These are phyloP conservation scores for Lipomyces yamadae DNA, from an alignment of 805 yeast species.

Conservation along the genomic window DNA sequence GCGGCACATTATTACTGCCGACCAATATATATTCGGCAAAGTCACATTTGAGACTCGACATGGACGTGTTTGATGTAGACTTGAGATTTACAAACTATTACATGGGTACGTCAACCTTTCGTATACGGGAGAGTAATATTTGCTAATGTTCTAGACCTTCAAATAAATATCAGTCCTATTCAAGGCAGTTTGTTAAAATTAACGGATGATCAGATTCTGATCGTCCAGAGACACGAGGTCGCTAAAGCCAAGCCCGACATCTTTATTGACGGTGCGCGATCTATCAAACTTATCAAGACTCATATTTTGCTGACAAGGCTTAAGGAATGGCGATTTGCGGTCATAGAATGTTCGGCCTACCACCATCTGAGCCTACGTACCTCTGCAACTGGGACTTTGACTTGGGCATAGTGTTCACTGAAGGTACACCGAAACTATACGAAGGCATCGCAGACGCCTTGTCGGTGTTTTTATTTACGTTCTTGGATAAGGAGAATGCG, in stretches of 20 bases:
- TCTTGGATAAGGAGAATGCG: conserved; percentile 75
- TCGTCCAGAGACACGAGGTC: conserved; percentile 37
- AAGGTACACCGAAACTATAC: conserved; percentile 56
- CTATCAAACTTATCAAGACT: neutral
- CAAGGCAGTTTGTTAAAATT: conserved; percentile 38
- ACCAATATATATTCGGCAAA: conserved; percentile 67
- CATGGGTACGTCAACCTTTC: conserved; percentile 59
- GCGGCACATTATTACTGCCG: conserved; percentile 77
- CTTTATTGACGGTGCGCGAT: conserved; percentile 54
- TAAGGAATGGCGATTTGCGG: conserved; percentile 65
- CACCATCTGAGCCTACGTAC: conserved; percentile 86
- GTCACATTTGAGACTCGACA: conserved; percentile 64
- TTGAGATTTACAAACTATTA: conserved; percentile 87
- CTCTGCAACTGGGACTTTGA: conserved; percentile 89
- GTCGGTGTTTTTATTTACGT: conserved; percentile 63
- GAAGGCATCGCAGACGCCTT: conserved; percentile 52
- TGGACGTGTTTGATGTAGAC: conserved; percentile 73
- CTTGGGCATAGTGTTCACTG: conserved; percentile 61
- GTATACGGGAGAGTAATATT: neutral
- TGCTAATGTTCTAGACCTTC: conserved; percentile 53
- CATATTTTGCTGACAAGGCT: neutral
- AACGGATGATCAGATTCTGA: conserved; percentile 44
- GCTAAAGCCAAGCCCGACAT: conserved; percentile 49
- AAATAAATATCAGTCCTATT: conserved; percentile 70
- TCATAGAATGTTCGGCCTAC: conserved; percentile 90